Evolutionary conservation across 2,329 filamentous ascomycete species (phyloP), one percentile per base, ranked within the genome.

Genomic region (Teratosphaeria viscida): DNA sequence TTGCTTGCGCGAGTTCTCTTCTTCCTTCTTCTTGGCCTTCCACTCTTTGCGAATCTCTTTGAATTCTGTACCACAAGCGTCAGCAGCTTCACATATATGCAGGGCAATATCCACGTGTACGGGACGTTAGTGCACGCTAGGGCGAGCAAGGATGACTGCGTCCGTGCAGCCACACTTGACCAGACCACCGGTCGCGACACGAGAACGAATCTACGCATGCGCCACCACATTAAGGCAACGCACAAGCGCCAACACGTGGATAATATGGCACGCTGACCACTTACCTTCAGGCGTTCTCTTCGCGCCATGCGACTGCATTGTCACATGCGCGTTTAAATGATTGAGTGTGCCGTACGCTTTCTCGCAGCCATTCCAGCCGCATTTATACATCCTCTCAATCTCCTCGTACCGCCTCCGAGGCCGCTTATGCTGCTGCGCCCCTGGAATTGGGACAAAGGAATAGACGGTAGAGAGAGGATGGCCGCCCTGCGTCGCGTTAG

Each of bases 321-420:
- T 97, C 55, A 99, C 94, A 71, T 99, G 94, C 47, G 94, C 94
- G 72, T 99, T 99, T 67, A 99, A 75, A 73, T 99, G 94, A 75
- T 99, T 99, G 63, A 99, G 78, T 55, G 94, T 99, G 61, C 94
- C 94, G 68, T 99, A 99, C 2, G 94, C 94, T 78, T 99, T 99
- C 76, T 99, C 94, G 72, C 94, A 99, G 8, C 92, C 92, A 65
- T 96, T 92, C 90, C 91, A 97, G 29, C 92, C 94, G 72, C 94
- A 99, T 76, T 97, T 97, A 81, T 99, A 97, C 94, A 99, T 97
- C 72, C 94, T 87, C 79, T 99, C 94, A 68, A 99, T 99, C 74
- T 99, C 94, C 76, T 99, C 94, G 70, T 96, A 99, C 58, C 94
- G 85, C 69, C 94, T 82, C 64, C 94, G 85, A 12, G 94, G 94